Evolutionary conservation across 352 stramenopile species (phyloP).

Genomic region (Aphanomyces euteiches): DNA sequence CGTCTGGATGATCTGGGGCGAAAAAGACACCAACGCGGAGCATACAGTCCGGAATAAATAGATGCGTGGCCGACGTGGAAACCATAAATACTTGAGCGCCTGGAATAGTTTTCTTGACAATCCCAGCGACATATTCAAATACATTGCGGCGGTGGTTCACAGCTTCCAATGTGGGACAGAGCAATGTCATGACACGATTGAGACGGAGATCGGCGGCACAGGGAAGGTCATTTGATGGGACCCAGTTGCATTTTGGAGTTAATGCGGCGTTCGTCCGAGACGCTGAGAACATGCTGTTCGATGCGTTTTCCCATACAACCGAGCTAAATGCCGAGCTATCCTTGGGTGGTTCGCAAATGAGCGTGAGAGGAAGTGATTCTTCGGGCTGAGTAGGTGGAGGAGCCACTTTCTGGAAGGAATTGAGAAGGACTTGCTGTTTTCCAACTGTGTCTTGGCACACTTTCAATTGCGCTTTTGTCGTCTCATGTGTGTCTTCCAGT

Average conservation of each 20-base stretch:
- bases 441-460: conserved; percentile 1
- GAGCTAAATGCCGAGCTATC: background rate
- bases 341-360: background rate
- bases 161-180: background rate
- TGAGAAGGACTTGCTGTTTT: conserved; percentile 11
- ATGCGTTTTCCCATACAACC: conserved; percentile 13
- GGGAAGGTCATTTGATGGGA: conserved; percentile 14
- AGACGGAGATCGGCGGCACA: conserved; percentile 13
- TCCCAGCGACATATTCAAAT: conserved; percentile 16
- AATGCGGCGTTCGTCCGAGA: background rate
- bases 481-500: background rate
- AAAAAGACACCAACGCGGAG: conserved; percentile 38
- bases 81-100: conserved; percentile 37
- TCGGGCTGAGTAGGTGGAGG: background rate
- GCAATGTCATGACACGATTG: conserved; percentile 1
- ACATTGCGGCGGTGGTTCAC: conserved; percentile 1
- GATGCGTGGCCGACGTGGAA: conserved; percentile 34
- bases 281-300: conserved; percentile 2
- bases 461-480: background rate
- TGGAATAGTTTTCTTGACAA: conserved; percentile 36
- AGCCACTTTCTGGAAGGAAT: background rate
- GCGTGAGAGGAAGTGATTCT: background rate
- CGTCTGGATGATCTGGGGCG: conserved; percentile 26
- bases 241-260: background rate
- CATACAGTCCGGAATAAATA: conserved; percentile 40